Percentiles rank a stretch among this genome's conserved stretches.
phyloP scores from a whole-genome alignment of 208 protist species.

The Trichomonas vaginalis region DNA sequence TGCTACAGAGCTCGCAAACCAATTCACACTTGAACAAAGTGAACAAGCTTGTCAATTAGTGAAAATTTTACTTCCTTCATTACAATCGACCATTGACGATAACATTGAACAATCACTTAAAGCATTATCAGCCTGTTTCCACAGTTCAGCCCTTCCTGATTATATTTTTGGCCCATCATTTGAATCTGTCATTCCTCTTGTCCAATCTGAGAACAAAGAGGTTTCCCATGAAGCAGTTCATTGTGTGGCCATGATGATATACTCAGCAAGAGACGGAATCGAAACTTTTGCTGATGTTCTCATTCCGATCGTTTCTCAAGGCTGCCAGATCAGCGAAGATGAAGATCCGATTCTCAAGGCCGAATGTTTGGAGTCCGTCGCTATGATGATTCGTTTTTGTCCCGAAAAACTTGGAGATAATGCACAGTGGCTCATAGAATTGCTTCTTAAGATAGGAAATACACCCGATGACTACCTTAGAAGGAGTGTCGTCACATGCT shows the following conservation, averaged over 20 bases:
- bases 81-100: neutral
- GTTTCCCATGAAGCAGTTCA: neutral
- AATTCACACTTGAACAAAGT: neutral
- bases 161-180: neutral
- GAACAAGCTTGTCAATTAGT: neutral
- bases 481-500: neutral
- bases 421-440: neutral
- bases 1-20: neutral
- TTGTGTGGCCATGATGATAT: neutral
- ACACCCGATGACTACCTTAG: neutral
- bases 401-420: neutral
- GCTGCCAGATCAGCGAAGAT: neutral
- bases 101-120: neutral
- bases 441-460: neutral
- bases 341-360: neutral
- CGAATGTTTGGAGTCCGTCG: neutral
- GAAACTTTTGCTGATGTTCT: neutral
- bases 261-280: neutral
- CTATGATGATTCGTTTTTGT: neutral
- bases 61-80: neutral
- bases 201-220: neutral
- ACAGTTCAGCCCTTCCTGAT: neutral
- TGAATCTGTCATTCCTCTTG: neutral
- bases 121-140: neutral
- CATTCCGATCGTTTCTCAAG: neutral